Base-by-base conservation (phyloP, 306 rosid species). In the Dicorynia guianensis region DNA sequence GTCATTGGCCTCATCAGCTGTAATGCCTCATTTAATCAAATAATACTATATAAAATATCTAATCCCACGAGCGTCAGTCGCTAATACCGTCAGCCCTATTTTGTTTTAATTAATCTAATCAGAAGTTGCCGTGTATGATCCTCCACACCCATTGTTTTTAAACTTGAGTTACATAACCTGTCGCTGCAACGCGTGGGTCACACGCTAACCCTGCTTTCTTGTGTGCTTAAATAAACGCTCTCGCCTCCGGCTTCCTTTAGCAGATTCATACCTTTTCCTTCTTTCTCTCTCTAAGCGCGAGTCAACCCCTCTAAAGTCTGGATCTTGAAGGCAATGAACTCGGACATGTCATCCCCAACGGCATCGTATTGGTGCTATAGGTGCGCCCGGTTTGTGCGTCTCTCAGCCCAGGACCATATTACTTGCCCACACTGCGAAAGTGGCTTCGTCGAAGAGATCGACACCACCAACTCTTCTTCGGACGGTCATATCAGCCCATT, bases 311-410 rank as follows among this genome's bases (percentile, higher is more conserved):
- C 3, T 0, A 6, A 60, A 35, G 7, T 25, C 38, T 25, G 5
- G 13, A 15, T 15, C 67, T 56, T 0, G 17, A 13, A 46, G 30
- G 5, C 20, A 13, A 84, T 89, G 89, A 63, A 63, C 63, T 63
- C 76, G 25, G 85, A 75, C 7, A 78, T 76, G 79, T 15, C 75
- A 42, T 78, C 83, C 44, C 54, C 89, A 12, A 78, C 89, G 76
- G 50, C 90, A 74, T 94, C 96, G 85, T 91, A 85, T 82, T 91
- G 97, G 98, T 94, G 98, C 74, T 89, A 90, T 79, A 82, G 95
- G 14, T 94, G 97, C 83, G 76, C 82, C 0, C 91, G 96, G 0
- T 88, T 86, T 80, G 86, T 92, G 67, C 80, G 78, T 20, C 80
- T 89, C 42, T 49, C 47, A 6, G 75, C 38, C 11, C 81, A 79